A percentile compares a stretch with the other conserved stretches of the same genome.
phyloP scores from a whole-genome alignment of 306 rosid species.

The Oxytropis ochrocephala region DNA sequence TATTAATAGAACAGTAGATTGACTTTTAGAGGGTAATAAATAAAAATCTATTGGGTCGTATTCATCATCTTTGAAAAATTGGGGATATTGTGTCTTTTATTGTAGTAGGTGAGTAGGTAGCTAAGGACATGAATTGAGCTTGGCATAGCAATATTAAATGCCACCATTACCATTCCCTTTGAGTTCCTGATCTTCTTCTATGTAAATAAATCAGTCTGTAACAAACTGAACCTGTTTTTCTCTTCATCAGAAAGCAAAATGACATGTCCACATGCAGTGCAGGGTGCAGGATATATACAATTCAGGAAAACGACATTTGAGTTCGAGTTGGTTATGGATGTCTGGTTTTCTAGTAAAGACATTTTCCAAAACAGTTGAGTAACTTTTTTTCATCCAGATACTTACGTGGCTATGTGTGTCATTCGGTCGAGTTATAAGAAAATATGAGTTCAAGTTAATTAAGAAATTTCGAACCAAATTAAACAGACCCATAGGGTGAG shows the following conservation, averaged over 20 bases:
- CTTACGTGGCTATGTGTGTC: too few relatives aligned
- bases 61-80: conserved; percentile 1
- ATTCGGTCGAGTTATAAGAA: too few relatives aligned
- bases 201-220: neutral
- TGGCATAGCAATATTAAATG: neutral
- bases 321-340: neutral
- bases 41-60: neutral
- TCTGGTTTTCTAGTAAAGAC: neutral
- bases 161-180: conserved; percentile 11
- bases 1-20: conserved; percentile 2
- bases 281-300: neutral
- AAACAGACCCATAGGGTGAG: too few relatives aligned
- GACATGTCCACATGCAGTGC: neutral
- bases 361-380: too few relatives aligned
- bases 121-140: neutral
- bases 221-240: neutral
- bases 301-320: neutral
- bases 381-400: too few relatives aligned
- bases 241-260: conserved; percentile 1
- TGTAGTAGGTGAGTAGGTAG: neutral
- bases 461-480: too few relatives aligned
- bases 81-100: conserved; percentile 1
- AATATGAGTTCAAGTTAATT: too few relatives aligned
- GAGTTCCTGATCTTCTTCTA: neutral
- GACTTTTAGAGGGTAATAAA: conserved; percentile 1